These are phyloP conservation scores for Rubroboletus satanas DNA, from an alignment of 768 basidiomycete species.

Conservation along the genomic window DNA sequence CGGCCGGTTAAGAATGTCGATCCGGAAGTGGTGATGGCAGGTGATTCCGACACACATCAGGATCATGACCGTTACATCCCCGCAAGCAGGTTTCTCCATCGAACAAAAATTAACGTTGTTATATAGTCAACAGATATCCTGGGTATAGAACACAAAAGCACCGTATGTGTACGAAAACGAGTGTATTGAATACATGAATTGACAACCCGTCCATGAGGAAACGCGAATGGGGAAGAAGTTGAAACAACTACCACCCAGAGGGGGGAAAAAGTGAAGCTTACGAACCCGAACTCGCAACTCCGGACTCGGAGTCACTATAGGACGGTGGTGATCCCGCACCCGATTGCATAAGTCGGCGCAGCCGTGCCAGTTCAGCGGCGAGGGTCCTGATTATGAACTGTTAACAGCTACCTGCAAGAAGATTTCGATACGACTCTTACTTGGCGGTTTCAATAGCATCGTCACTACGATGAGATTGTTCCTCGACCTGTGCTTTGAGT, in stretches of 20 bases:
- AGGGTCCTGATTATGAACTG: constrained; percentile 40
- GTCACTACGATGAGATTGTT: constrained; percentile 52
- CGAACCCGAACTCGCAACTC: constrained; percentile 10
- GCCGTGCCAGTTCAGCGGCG: constrained; percentile 59
- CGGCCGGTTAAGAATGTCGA: neutral
- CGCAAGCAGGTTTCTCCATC: neutral
- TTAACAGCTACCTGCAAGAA: neutral
- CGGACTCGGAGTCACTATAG: constrained; percentile 4
- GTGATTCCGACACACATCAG: neutral
- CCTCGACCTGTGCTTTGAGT: constrained; percentile 52
- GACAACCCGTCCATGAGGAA: constrained; percentile 24
- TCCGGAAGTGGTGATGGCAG: neutral
- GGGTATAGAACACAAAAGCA: constrained; percentile 27
- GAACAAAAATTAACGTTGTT: neutral
- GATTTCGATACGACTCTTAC: constrained; percentile 36
- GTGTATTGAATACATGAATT: constrained; percentile 33
- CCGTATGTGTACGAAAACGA: constrained; percentile 21
- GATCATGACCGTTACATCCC: neutral
- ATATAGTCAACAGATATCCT: constrained; percentile 20
- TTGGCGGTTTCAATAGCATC: constrained; percentile 57
- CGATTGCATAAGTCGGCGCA: constrained; percentile 70
- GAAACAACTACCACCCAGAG: neutral
- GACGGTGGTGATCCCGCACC: constrained; percentile 36
- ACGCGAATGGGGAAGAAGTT: constrained; percentile 3
- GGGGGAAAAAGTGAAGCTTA: constrained; percentile 1